Percentiles rank a stretch among this genome's conserved stretches.
phyloP scores from a whole-genome alignment of 2,329 filamentous ascomycete species.

The Penicillium fuscoglaucum region DNA sequence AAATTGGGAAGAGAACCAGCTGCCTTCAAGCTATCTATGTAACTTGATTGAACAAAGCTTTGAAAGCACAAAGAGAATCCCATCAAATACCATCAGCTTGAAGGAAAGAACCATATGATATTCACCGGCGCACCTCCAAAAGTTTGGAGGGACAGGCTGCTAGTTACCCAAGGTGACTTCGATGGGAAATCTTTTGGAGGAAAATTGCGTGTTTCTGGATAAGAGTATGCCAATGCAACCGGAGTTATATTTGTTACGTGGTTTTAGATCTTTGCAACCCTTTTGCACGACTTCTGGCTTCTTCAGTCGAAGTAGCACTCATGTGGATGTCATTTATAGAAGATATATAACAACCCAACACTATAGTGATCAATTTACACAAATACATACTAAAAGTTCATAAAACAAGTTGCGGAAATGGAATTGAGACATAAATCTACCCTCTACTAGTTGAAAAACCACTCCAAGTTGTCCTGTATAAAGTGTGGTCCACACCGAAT shows the following conservation, averaged over 20 bases:
- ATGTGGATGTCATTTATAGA: neutral
- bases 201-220: neutral
- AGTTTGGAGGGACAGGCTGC: no score
- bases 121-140: neutral
- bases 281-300: neutral
- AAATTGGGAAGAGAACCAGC: no score
- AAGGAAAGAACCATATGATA: neutral
- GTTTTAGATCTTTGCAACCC: neutral
- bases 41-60: no score
- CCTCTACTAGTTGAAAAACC: neutral
- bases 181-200: neutral
- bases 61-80: no score
- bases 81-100: no score
- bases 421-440: neutral
- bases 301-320: neutral
- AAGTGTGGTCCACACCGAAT: neutral
- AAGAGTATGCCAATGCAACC: no score
- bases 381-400: neutral
- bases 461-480: neutral
- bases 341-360: neutral
- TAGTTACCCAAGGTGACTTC: neutral
- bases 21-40: no score
- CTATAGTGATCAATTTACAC: neutral
- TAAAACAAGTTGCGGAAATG: neutral
- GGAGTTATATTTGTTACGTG: no score